Base-by-base conservation (phyloP, 306 rosid species). In the Coriaria nepalensis region DNA sequence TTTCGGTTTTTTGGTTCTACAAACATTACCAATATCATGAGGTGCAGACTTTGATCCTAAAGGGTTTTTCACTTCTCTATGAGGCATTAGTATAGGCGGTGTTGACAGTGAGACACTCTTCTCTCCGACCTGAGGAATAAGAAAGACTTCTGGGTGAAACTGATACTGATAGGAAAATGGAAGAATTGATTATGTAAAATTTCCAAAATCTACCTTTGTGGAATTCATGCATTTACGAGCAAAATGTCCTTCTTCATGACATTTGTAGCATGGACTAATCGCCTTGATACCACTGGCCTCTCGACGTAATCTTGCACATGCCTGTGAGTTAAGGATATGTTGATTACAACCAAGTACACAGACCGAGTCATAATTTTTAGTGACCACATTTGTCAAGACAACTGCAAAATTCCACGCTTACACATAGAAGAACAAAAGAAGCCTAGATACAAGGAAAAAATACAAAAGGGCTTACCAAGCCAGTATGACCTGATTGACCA, bases 231-330 rank as follows among this genome's bases (percentile, higher is more conserved):
- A 87, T 57, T 83, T 94, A 49, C 96, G 78, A 15, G 98, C 96
- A 65, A 85, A 73, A 79, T 90, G 98, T 53, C 98, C 98, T 56
- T 37, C 86, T 59, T 79, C 93, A 35, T 85, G 83, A 50, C 98
- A 90, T 65, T 47, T 82, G 57, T 37, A 85, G 73, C 98, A 90
- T 51, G 76, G 67, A 62, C 73, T 78, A 62, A 71, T 67, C 0
- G 78, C 47, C 40, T 59, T 68, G 13, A 66, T 68, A 65, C 53
- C 73, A 61, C 46, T 56, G 40, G 68, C 52, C 55, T 79, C 95
- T 51, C 73, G 66, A 4, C 35, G 77, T 53, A 64, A 35, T 68
- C 75, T 78, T 32, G 73, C 14, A 38, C 92, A 85, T 38, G 86
- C 81, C 94, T 90, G 70, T 72, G 48, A n/a, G n/a, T n/a, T n/a